phyloP scores from a whole-genome alignment of 2,329 filamentous ascomycete species.

The Stagonosporopsis rhizophila region DNA sequence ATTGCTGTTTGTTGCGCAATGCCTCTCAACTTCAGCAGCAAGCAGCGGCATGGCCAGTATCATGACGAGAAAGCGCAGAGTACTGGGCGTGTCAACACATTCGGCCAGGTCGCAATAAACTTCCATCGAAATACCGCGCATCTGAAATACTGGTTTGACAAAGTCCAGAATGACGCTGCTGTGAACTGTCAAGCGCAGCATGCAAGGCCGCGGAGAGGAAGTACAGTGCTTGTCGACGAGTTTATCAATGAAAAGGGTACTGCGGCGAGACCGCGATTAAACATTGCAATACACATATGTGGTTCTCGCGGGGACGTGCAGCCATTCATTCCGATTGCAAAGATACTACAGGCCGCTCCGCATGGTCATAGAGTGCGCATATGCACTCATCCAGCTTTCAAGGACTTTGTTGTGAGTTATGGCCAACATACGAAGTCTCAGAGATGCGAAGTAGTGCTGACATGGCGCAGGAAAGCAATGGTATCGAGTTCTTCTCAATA shows the following conservation, averaged over 20 bases:
- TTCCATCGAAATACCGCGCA: constrained; percentile 27
- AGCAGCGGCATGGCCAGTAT: constrained; percentile 13
- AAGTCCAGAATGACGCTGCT: constrained; percentile 18
- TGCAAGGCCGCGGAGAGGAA: constrained; percentile 12
- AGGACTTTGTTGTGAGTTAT: constrained; percentile 25
- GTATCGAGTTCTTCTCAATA: constrained; percentile 49
- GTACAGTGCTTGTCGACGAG: constrained; percentile 9
- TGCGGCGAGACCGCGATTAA: constrained; percentile 41
- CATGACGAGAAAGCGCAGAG: constrained; percentile 21
- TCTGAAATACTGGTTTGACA: constrained; percentile 28
- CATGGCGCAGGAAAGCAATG: constrained; percentile 24
- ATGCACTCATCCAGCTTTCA: constrained; percentile 38
- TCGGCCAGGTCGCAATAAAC: constrained; percentile 27
- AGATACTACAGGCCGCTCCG: constrained; percentile 48
- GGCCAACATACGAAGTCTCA: not conserved
- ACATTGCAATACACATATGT: constrained; percentile 65
- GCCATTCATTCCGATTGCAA: constrained; percentile 66
- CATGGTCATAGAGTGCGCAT: constrained; percentile 39
- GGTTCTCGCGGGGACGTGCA: constrained; percentile 64
- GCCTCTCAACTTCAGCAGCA: constrained; percentile 17
- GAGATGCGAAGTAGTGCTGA: not conserved
- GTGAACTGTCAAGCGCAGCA: not conserved
- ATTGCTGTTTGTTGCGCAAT: constrained; percentile 7
- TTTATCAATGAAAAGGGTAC: not conserved
- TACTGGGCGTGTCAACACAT: constrained; percentile 20